A percentile compares a stretch with the other conserved stretches of the same genome.
These are phyloP conservation scores for Geranium incanum DNA, from an alignment of 441 rosid genomes.

Conservation along the genomic window DNA sequence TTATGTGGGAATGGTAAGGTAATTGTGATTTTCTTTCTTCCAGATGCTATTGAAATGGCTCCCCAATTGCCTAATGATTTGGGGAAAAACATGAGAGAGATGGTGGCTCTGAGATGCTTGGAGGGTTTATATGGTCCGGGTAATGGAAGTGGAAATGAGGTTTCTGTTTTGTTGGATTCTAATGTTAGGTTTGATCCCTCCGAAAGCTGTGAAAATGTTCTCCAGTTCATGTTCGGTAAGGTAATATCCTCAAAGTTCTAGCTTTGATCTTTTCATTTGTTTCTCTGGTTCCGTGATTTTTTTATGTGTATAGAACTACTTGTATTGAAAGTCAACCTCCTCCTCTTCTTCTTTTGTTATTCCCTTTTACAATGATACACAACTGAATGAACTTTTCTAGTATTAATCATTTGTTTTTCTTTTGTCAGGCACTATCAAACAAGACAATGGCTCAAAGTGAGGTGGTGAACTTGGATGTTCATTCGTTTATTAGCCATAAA, in stretches of 20 bases:
- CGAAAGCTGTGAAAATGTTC: constrained; percentile 38
- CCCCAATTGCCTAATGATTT: constrained; percentile 28
- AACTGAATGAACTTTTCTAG: neutral
- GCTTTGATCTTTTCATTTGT: neutral
- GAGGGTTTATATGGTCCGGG: constrained; percentile 36
- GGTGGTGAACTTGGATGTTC: constrained; percentile 37
- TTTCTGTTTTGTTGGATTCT: constrained; percentile 17
- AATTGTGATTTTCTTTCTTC: constrained; percentile 6
- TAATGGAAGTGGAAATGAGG: constrained; percentile 15
- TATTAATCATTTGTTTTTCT: constrained; percentile 7
- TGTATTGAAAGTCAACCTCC: neutral
- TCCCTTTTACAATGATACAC: neutral
- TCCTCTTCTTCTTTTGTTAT: neutral
- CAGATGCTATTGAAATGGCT: constrained; percentile 41
- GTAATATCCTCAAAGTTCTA: constrained; percentile 19
- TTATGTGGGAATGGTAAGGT: neutral
- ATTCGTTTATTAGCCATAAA: constrained; percentile 38
- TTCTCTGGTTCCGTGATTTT: neutral
- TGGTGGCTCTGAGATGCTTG: constrained; percentile 48
- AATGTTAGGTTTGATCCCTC: constrained; percentile 30
- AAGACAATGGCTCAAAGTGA: constrained; percentile 26
- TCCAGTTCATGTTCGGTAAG: constrained; percentile 31
- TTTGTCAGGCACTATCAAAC: constrained; percentile 31
- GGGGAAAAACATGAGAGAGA: constrained; percentile 33
- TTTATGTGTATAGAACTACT: neutral